Evolutionary conservation across 306 rosid species (phyloP), one percentile per base, ranked within the genome.

Genomic region (Medicago ruthenica): DNA sequence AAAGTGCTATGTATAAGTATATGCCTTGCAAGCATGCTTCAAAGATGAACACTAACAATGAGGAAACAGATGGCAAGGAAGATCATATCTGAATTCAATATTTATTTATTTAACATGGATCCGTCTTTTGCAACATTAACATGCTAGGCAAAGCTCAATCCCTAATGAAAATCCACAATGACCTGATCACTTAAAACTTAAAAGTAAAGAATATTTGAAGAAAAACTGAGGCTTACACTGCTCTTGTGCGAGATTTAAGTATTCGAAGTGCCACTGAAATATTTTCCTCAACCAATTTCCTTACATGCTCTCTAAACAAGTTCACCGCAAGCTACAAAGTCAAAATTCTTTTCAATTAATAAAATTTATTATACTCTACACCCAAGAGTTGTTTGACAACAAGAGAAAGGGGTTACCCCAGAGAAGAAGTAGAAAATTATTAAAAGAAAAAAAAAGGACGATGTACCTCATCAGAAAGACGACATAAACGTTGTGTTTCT

Each of bases 401-500:
- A 20, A 62, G 67, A 48, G 11, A 11, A 34, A 71, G 62, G 71
- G 74, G 51, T 55, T 82, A 77, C 66, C 61, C 64, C 31, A 67
- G 12, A 74, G 57, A 27, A 37, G 41, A 40, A 45, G 61, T 71
- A 45, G 20, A 54, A 36, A 41, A 27, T 22, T 58, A 51, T 39
- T 39, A 59, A 75, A 58, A 22, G 59, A 71, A 80, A 68, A 81
- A 50, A 75, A 16, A 40, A 47, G 58, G 65, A 80, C 73, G 76
- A 62, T 34, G 53, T 81, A 95, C 99, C 99, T 95, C 97, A 39
- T 92, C 96, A 55, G 92, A 87, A 79, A 95, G 97, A 71, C 74
- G 87, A 80, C 67, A 90, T 59, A 77, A 54, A 34, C 8, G 74
- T 69, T 95, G 99, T 62, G 88, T 87, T 76, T 92, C 92, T 76